Evolutionary conservation across 345 rosid species (phyloP).

Genomic region (Bruguiera gymnorhiza): DNA sequence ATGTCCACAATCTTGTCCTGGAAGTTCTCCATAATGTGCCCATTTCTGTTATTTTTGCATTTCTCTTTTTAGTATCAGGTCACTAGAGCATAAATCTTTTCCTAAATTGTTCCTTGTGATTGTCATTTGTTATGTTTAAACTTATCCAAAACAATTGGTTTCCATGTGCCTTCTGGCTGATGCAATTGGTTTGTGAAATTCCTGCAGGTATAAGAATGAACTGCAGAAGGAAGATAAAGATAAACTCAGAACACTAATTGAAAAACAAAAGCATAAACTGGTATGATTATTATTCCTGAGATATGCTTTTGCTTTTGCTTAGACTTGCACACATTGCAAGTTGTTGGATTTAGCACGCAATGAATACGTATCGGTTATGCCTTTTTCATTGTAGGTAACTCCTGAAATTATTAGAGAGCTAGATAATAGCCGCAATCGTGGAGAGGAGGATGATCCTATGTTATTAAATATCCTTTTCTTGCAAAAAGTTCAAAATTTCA

Average conservation of each 20-base stretch:
- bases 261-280: conserved; percentile 65
- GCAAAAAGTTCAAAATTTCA: background rate
- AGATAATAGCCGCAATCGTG: conserved; percentile 70
- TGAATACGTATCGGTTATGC: background rate
- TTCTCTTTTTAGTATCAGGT: no score
- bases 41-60: no score
- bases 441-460: conserved; percentile 77
- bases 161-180: background rate
- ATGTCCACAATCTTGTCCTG: no score
- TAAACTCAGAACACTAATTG: conserved; percentile 55
- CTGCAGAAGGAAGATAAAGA: conserved; percentile 77
- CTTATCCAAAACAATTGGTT: no score
- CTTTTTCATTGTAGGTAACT: conserved; percentile 53
- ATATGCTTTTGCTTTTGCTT: background rate
- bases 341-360: background rate
- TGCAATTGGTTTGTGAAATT: background rate
- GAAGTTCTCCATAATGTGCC: no score
- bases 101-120: no score
- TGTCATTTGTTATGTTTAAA: no score
- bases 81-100: no score
- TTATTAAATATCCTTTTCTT: conserved; percentile 65
- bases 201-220: conserved; percentile 78
- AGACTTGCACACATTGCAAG: background rate
- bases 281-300: conserved; percentile 40
- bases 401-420: conserved; percentile 83